These are phyloP conservation scores for Diaporthe sp. DNA, from an alignment of 2,329 filamentous ascomycete genomes.

Conservation along the genomic window DNA sequence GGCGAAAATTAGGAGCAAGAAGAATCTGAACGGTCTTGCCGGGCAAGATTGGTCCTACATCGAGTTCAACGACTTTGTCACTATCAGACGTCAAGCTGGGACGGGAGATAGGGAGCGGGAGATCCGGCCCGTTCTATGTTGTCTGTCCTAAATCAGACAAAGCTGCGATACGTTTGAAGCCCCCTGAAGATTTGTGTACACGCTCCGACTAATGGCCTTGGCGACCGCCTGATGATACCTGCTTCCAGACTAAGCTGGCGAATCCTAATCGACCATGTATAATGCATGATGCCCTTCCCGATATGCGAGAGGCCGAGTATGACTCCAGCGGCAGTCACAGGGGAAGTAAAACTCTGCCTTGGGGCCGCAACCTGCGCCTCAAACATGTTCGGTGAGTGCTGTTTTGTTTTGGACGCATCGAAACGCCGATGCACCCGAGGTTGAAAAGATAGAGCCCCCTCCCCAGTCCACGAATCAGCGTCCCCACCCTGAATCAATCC, in stretches of 20 bases:
- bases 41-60: not conserved
- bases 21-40: not conserved
- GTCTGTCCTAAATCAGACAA: conserved; percentile 18
- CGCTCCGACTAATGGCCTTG: too few relatives aligned
- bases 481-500: conserved; percentile 7
- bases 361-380: conserved; percentile 13
- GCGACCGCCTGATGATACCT: not conserved
- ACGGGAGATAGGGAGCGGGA: not conserved
- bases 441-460: not conserved
- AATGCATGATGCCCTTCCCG: not conserved
- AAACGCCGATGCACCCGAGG: conserved; percentile 14
- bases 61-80: not conserved
- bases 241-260: not conserved
- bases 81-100: conserved; percentile 20
- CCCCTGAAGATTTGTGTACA: not conserved
- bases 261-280: not conserved
- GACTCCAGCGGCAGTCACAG: conserved; percentile 3
- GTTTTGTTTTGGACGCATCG: conserved; percentile 26
- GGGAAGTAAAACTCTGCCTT: not conserved
- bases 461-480: conserved; percentile 3
- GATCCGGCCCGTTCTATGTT: not conserved
- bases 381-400: conserved; percentile 29
- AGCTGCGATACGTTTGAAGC: conserved; percentile 17
- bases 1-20: not conserved
- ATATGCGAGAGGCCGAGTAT: not conserved